Conservation (phyloP, 179 eudicot species). For the Beta macrorhiza region DNA sequence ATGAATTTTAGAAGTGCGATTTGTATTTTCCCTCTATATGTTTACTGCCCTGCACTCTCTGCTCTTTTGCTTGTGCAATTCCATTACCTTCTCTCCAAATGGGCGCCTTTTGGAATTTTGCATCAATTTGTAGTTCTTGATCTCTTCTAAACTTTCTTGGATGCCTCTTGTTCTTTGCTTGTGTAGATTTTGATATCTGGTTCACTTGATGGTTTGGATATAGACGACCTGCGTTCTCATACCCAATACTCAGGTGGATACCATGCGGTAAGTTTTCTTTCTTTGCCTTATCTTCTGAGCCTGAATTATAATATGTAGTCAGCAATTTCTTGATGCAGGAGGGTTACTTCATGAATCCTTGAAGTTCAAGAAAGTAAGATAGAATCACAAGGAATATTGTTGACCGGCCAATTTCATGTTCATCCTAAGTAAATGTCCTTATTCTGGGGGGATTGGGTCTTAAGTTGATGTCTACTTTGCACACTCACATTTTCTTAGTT, state of each 20-base stretch:
- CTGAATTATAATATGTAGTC: background rate
- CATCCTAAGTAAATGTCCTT: too few species aligned
- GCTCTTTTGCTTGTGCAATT: background rate
- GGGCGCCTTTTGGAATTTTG: background rate
- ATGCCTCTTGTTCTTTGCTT: conserved; percentile 2
- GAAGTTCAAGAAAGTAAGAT: background rate
- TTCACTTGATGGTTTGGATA: conserved; percentile 79
- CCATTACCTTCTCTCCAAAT: background rate
- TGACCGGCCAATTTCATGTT: too few species aligned
- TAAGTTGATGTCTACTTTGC: too few species aligned
- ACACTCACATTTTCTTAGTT: too few species aligned
- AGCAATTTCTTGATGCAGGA: background rate
- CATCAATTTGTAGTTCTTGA: background rate
- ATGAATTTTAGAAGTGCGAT: background rate
- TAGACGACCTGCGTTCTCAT: conserved; percentile 69
- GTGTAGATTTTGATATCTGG: conserved; percentile 90
- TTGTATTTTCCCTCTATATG: background rate
- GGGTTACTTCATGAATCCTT: background rate
- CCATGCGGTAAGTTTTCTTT: conserved; percentile 53
- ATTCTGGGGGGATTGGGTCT: too few species aligned
- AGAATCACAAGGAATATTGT: background rate
- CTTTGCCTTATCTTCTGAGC: background rate
- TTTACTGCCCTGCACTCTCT: background rate
- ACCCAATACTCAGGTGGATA: conserved; percentile 91
- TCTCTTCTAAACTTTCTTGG: background rate